Evolutionary conservation across 2,329 filamentous ascomycete species (phyloP).

Genomic region (Stemphylium vesicarium): DNA sequence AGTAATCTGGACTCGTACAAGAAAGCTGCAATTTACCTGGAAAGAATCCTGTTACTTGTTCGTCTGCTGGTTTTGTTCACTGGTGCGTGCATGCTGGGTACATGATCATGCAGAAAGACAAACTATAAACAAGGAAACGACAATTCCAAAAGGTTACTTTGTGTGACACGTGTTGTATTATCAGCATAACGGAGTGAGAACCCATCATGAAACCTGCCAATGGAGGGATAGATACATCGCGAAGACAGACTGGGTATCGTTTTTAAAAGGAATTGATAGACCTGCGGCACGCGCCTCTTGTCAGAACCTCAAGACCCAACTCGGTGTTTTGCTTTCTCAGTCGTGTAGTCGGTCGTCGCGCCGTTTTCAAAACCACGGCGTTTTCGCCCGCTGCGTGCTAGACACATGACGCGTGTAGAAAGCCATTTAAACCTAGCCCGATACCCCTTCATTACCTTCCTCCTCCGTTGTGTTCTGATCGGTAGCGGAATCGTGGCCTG

Average conservation of each 20-base stretch:
- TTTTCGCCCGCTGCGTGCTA: not conserved
- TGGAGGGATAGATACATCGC: not conserved
- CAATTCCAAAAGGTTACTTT: not conserved
- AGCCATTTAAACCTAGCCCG: not conserved
- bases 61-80: too few species aligned
- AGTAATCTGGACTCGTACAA: not conserved
- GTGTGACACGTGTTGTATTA: not conserved
- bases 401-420: not conserved
- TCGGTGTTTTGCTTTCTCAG: not conserved
- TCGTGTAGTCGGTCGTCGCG: not conserved
- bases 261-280: not conserved
- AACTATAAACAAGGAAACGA: not conserved
- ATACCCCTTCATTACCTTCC: not conserved
- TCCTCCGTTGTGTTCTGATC: conserved; percentile 13
- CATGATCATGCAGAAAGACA: too few species aligned
- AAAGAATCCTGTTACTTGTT: too few species aligned
- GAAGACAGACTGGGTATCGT: conserved; percentile 5
- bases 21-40: too few species aligned
- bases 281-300: not conserved
- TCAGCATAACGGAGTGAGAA: not conserved
- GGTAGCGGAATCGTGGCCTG: conserved; percentile 16
- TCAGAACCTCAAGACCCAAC: not conserved
- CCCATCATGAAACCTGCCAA: not conserved
- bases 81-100: too few species aligned
- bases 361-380: not conserved